Evolutionary conservation across 805 yeast species (phyloP), one percentile per base, ranked within the genome.

Genomic region (Nakazawaea peltata): DNA sequence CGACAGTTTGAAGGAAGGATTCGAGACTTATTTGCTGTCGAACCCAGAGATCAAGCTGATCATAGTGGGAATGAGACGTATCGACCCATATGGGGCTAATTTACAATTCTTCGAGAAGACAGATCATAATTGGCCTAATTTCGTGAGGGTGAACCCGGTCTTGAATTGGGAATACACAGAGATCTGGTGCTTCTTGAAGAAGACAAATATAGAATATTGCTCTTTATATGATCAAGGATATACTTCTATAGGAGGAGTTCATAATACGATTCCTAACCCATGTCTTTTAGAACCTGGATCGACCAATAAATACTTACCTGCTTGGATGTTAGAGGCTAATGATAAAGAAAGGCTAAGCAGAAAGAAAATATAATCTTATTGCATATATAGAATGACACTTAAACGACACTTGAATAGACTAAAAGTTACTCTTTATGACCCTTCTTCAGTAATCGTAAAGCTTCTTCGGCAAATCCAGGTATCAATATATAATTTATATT

Each of bases 111-210:
- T 84, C 34, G 94, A 86, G 50, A 56, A 50, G 26, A 92, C 98
- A 0, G 96, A 90, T 50, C 79, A 77, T 40, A 77, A 86, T 39
- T 92, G 97, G 97, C 98, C 98, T 4, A 60, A 66, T 19, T 90
- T 92, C 51, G 57, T 79, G 43, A 59, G 98, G 33, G 63, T 88
- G 4, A 94, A 88, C 49, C 97, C 98, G 0, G 76, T 92, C 5
- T 64, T 92, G 28, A 83, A 83, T 37, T 92, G 97, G 97, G 72
- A 71, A 27, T 81, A 84, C 45, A 69, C 71, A 15, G 84, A 87
- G 39, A 67, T 92, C 2, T 92, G 98, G 98, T 74, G 74, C 44
- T 88, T 90, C 50, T 56, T 90, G 33, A 57, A 75, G 15, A 69
- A 60, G 16, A 61, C 74, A 15, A 51, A 67, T n/a, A 67, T 80